A percentile compares a stretch with the other conserved stretches of the same genome.
Evolutionary conservation across 2,329 filamentous ascomycete species (phyloP).

Genomic region (Penicillium verrucosum): DNA sequence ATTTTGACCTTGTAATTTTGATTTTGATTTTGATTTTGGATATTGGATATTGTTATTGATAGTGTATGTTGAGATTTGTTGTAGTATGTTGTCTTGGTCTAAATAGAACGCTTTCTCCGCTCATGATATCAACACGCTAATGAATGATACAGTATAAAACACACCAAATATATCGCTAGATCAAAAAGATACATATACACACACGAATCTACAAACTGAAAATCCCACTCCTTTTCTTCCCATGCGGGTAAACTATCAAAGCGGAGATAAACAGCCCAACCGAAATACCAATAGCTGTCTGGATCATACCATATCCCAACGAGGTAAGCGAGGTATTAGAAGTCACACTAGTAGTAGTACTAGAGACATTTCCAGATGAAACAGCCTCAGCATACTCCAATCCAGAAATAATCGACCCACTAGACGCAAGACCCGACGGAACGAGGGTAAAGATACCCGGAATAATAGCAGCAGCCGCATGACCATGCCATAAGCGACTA

Average conservation of each 20-base stretch:
- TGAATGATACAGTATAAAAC: not conserved
- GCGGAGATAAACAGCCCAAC: slow-evolving; percentile 46
- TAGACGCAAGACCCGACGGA: slow-evolving; percentile 56
- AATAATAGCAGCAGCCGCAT: slow-evolving; percentile 78
- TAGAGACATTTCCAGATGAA: slow-evolving; percentile 11
- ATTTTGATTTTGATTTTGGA: not conserved
- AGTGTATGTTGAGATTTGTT: not conserved
- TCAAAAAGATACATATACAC: not conserved
- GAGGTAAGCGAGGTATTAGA: slow-evolving; percentile 26
- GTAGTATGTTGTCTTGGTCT: not conserved
- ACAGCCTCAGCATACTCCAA: slow-evolving; percentile 55
- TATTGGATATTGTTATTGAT: not conserved
- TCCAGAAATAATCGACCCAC: slow-evolving; percentile 54
- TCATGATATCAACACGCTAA: not conserved
- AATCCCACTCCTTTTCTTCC: slow-evolving; percentile 44
- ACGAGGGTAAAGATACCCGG: slow-evolving; percentile 76
- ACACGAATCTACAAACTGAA: slow-evolving; percentile 35
- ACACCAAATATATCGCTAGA: not conserved
- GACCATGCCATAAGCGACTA: slow-evolving; percentile 65
- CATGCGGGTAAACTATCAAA: slow-evolving; percentile 45
- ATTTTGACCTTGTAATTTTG: slow-evolving; percentile 6
- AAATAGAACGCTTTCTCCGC: not conserved
- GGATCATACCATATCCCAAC: slow-evolving; percentile 45
- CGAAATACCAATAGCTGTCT: slow-evolving; percentile 47
- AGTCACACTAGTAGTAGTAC: not conserved